phyloP scores from a whole-genome alignment of 2,329 filamentous ascomycete genomes.

The Colletotrichum sp. region DNA sequence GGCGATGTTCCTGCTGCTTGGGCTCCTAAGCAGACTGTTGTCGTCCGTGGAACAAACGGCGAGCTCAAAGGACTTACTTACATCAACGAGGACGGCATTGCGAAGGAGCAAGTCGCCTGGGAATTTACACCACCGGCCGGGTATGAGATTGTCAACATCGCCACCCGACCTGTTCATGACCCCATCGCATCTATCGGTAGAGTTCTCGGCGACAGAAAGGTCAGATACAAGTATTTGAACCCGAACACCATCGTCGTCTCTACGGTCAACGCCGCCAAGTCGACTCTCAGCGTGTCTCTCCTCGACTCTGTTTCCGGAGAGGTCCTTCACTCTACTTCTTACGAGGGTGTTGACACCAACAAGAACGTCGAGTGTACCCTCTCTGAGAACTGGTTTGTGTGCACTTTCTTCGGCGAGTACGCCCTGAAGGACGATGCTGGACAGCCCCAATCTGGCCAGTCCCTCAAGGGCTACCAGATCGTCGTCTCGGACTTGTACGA shows the following conservation, averaged over 20 bases:
- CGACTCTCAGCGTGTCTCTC: conserved; percentile 74
- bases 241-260: conserved; percentile 83
- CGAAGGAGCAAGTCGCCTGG: conserved; percentile 66
- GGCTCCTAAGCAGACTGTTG: conserved; percentile 58
- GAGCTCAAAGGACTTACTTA: conserved; percentile 63
- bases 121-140: conserved; percentile 70
- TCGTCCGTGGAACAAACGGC: conserved; percentile 54
- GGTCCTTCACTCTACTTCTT: conserved; percentile 72
- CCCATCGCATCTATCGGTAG: conserved; percentile 94
- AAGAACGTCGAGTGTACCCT: conserved; percentile 79
- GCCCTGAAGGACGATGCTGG: conserved; percentile 55
- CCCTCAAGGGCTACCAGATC: conserved; percentile 84
- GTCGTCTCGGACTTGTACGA: conserved; percentile 90
- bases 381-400: conserved; percentile 95
- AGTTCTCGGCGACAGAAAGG: conserved; percentile 88
- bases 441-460: conserved; percentile 41
- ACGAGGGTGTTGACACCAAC: conserved; percentile 74
- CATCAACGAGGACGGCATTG: conserved; percentile 42
- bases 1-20: conserved; percentile 49
- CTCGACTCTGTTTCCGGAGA: conserved; percentile 87
- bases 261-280: conserved; percentile 62
- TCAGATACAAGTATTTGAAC: conserved; percentile 97
- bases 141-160: conserved; percentile 72
- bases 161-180: conserved; percentile 75
- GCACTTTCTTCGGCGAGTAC: conserved; percentile 75